Evolutionary conservation across 208 protist species (phyloP).

Genomic region (Leishmania braziliensis): DNA sequence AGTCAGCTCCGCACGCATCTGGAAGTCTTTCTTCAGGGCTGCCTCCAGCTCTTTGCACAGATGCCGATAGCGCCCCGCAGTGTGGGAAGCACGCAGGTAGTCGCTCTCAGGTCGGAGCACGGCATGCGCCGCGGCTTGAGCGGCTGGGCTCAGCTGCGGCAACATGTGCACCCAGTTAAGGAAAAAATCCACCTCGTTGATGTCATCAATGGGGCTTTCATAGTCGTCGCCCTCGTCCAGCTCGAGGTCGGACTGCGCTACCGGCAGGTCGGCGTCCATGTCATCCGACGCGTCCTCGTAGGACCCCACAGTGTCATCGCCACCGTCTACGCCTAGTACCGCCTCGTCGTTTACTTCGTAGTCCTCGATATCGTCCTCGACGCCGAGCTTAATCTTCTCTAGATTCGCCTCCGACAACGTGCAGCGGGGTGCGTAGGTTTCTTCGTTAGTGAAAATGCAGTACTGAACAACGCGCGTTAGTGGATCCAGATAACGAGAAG

Average conservation of each 20-base stretch:
- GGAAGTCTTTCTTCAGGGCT: slow-evolving; percentile 59
- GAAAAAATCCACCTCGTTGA: slow-evolving; percentile 82
- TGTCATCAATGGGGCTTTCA: slow-evolving; percentile 85
- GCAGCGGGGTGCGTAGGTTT: slow-evolving; percentile 57
- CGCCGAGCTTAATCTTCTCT: slow-evolving; percentile 41
- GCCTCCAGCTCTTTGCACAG: slow-evolving; percentile 58
- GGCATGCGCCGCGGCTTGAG: slow-evolving; percentile 27
- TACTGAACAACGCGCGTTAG: slow-evolving; percentile 70
- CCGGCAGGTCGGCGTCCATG: slow-evolving; percentile 29
- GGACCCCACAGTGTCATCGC: slow-evolving; percentile 41
- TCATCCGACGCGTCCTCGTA: slow-evolving; percentile 44
- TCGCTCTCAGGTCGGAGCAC: slow-evolving; percentile 40
- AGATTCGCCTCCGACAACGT: slow-evolving; percentile 60
- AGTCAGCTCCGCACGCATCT: slow-evolving; percentile 29
- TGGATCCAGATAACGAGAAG: slow-evolving; percentile 38
- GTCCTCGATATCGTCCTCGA: slow-evolving; percentile 55
- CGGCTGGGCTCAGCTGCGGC: slow-evolving; percentile 18
- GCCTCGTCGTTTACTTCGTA: slow-evolving; percentile 51
- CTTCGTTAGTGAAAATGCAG: slow-evolving; percentile 79
- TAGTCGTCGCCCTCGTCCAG: slow-evolving; percentile 86
- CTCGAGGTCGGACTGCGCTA: slow-evolving; percentile 27
- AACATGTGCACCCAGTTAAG: slow-evolving; percentile 30
- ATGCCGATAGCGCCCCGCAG: slow-evolving; percentile 51
- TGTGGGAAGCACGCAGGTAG: slow-evolving; percentile 44
- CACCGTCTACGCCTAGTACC: slow-evolving; percentile 46